phyloP scores from a whole-genome alignment of 352 stramenopile species.

The Albugo laibachii region DNA sequence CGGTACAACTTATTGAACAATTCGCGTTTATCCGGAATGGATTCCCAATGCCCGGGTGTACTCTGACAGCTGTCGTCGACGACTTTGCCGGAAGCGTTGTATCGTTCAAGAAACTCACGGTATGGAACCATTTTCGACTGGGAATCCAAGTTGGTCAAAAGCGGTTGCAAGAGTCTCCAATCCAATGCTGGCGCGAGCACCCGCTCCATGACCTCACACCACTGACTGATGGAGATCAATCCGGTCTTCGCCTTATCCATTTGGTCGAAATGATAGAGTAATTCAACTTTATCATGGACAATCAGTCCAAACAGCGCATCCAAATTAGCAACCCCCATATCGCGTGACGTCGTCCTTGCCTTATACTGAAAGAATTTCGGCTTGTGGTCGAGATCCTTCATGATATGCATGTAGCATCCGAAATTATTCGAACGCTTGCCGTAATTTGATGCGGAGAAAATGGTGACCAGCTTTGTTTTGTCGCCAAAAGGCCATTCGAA shows the following conservation, averaged over 20 bases:
- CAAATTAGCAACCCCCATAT: conserved; percentile 64
- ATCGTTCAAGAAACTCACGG: conserved; percentile 43
- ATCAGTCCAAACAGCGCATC: conserved; percentile 76
- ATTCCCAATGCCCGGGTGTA: not conserved
- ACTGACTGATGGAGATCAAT: conserved; percentile 25
- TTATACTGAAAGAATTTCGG: conserved; percentile 79
- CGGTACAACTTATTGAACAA: conserved; percentile 72
- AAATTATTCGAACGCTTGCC: conserved; percentile 72
- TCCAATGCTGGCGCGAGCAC: conserved; percentile 58
- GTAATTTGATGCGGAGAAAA: conserved; percentile 79
- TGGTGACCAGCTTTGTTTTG: conserved; percentile 69
- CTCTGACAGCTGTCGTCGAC: conserved; percentile 1
- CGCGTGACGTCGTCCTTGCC: conserved; percentile 53
- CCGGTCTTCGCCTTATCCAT: conserved; percentile 18
- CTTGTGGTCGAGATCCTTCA: conserved; percentile 35
- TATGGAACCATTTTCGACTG: conserved; percentile 43
- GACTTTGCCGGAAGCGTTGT: conserved; percentile 34
- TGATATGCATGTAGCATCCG: conserved; percentile 70
- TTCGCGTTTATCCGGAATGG: conserved; percentile 16
- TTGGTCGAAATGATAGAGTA: conserved; percentile 40
- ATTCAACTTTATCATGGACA: conserved; percentile 39
- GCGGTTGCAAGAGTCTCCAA: conserved; percentile 49
- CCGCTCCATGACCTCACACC: conserved; percentile 57
- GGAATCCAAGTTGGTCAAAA: conserved; percentile 47
- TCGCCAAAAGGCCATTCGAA: conserved; percentile 67